phyloP scores from a whole-genome alignment of 768 basidiomycete species.

The Boletus edulis region DNA sequence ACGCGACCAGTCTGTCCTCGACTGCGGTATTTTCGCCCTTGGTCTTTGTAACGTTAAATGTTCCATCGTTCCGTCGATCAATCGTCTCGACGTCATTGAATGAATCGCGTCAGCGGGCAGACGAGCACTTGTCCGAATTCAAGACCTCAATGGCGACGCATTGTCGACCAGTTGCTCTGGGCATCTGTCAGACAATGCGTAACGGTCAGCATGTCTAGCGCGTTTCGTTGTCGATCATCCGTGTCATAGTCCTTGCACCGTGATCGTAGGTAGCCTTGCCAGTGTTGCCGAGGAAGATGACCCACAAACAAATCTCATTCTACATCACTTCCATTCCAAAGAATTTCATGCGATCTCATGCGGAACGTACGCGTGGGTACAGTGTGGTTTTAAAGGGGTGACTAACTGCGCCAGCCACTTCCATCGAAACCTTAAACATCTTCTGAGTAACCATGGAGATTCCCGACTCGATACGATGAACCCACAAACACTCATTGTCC shows the following conservation, averaged over 20 bases:
- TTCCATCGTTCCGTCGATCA: not conserved
- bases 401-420: slow-evolving; percentile 37
- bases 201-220: not conserved
- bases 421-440: slow-evolving; percentile 44
- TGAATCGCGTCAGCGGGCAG: not conserved
- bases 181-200: not conserved
- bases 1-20: too few relatives aligned
- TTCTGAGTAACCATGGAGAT: not conserved
- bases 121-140: not conserved
- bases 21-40: too few relatives aligned
- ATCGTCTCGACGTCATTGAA: too few relatives aligned
- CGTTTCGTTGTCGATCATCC: not conserved
- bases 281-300: not conserved
- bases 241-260: not conserved
- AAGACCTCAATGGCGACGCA: slow-evolving; percentile 7
- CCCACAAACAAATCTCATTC: not conserved
- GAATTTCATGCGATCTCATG: too few relatives aligned
- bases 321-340: not conserved
- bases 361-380: too few relatives aligned
- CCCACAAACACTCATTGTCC: slow-evolving; percentile 26
- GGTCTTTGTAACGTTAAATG: not conserved
- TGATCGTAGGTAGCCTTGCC: not conserved
- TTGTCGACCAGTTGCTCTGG: slow-evolving; percentile 2
- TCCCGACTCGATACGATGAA: not conserved
- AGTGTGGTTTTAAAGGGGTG: slow-evolving; percentile 5